Evolutionary conservation across 140 eudicot genomes (phyloP).

Genomic region (Senecio squalidus): DNA sequence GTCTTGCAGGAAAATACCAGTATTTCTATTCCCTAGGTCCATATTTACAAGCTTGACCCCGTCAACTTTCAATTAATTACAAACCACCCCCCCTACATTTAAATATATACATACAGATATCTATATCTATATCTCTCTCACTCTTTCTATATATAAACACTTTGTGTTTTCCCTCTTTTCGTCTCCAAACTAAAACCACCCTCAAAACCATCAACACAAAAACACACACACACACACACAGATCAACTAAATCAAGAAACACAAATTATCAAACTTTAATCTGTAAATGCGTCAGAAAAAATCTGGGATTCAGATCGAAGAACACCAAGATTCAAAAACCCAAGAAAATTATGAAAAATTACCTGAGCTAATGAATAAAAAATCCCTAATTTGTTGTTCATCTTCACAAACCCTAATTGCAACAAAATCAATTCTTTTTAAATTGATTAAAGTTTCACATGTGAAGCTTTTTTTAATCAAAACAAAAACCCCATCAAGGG

Average conservation of each 20-base stretch:
- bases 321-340: conserved; percentile 12
- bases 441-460: conserved; percentile 17
- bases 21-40: not conserved
- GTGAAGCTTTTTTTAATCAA: conserved; percentile 25
- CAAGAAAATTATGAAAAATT: conserved; percentile 8
- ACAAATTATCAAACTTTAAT: no score
- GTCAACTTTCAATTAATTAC: conserved; percentile 9
- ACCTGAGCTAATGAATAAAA: conserved; percentile 12
- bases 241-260: not conserved
- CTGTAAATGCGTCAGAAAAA: conserved; percentile 38
- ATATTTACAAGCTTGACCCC: conserved; percentile 5
- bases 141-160: not conserved
- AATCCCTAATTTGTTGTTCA: conserved; percentile 32
- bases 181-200: conserved; percentile 11
- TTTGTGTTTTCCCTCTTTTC: conserved; percentile 16
- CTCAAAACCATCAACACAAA: conserved; percentile 24
- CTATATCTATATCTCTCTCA: not conserved
- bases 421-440: conserved; percentile 36
- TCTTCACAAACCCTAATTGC: conserved; percentile 43
- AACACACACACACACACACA: not conserved
- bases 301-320: conserved; percentile 26
- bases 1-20: not conserved
- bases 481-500: conserved; percentile 42
- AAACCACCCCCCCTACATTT: not conserved
- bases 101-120: no score